phyloP scores from a whole-genome alignment of 2,329 filamentous ascomycete genomes.

The Cercospora sojina region DNA sequence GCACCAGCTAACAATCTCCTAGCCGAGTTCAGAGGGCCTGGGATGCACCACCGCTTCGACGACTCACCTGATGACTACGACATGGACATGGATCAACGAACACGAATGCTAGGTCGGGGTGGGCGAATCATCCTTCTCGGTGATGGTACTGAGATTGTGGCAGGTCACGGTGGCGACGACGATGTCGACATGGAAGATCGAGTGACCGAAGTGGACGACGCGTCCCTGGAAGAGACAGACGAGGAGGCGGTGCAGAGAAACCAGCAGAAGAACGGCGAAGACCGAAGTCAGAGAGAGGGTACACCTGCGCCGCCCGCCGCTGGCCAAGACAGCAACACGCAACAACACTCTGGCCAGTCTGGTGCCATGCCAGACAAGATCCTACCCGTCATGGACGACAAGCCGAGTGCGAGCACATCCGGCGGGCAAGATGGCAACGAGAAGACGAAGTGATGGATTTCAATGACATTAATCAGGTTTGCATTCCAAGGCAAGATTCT shows the following conservation, averaged over 20 bases:
- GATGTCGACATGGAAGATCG: constrained; percentile 94
- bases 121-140: constrained; percentile 92
- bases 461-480: neutral
- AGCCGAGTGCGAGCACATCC: constrained; percentile 10
- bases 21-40: constrained; percentile 54
- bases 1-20: constrained; percentile 31
- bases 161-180: constrained; percentile 60
- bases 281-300: constrained; percentile 49
- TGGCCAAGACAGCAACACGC: constrained; percentile 34
- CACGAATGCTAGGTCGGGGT: constrained; percentile 65
- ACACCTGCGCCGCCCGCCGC: constrained; percentile 49
- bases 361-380: constrained; percentile 29
- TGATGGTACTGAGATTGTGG: constrained; percentile 89
- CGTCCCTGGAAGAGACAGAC: constrained; percentile 70
- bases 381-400: constrained; percentile 12
- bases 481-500: constrained; percentile 14
- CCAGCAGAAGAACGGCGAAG: constrained; percentile 36
- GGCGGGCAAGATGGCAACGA: constrained; percentile 14
- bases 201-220: constrained; percentile 53
- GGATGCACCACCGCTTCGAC: constrained; percentile 52
- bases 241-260: constrained; percentile 77
- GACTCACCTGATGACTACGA: constrained; percentile 63
- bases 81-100: constrained; percentile 67
- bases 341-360: constrained; percentile 14
- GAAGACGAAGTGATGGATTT: constrained; percentile 21